Evolutionary conservation across 2,329 filamentous ascomycete genomes (phyloP), one percentile per base, ranked within the genome.

Genomic region (Neonectria punicea): DNA sequence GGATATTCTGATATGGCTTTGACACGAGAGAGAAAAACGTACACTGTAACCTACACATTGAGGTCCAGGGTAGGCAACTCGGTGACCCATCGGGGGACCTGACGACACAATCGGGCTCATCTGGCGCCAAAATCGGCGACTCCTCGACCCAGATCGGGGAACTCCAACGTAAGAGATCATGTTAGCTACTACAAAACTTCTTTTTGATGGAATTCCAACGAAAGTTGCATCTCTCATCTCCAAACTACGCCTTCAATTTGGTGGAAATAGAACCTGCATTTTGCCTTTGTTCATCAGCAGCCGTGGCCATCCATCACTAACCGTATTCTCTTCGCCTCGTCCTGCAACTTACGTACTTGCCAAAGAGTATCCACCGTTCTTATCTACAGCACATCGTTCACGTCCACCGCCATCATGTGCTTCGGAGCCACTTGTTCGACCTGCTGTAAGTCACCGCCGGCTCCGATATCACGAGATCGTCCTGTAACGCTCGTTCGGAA

Each of bases 351-450:
- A n/a, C 47, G 20, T 32, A 32, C 10, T 44, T n/a, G 22, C 32
- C 30, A n/a, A 20, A 25, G 7, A 20, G 18, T 4, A 36, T 25
- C 20, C 34, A 50, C 34, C 34, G 22, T 25, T n/a, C 8, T 25
- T 11, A 41, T 14, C 30, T 14, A 25, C 2, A 9, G 28, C 11
- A 41, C 39, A 6, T n/a, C n/a, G n/a, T 30, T 9, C 13, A 7
- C 32, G 13, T 4, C 18, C 14, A 25, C 20, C 14, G 9, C 22
- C n/a, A 78, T 41, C 20, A 84, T 84, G 82, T 84, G 82, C 55
- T 79, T 79, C 72, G 69, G 77, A 43, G 76, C 81, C 6, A 80
- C 75, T 25, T 83, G 82, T 66, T 65, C 79, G 25, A 80, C 75
- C 18, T 84, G 82, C 76, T 79, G 82, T 83, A 70, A 73, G 81